Base-by-base conservation (phyloP, 129 eudicot species). In the Cynara cardunculus region DNA sequence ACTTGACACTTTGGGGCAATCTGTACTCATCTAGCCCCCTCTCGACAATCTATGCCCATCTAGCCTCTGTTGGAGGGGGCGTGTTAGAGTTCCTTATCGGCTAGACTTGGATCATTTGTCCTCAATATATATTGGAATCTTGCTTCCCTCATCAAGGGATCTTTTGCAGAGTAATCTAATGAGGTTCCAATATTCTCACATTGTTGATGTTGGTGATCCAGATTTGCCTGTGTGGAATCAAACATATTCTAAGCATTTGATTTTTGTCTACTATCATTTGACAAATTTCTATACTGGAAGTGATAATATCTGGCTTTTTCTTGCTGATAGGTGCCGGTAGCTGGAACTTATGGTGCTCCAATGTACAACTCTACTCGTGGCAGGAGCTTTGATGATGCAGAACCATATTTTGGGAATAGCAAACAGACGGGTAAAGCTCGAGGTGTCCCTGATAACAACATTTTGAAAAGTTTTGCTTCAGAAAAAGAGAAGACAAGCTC, bases 301-400 rank as follows among this genome's bases (percentile, higher is more conserved):
- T 24, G 69, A 64, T 24, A 62, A 62, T 62, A 62, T 62, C 28
- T 62, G 65, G 2, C 65, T 56, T 56, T 56, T 6, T 5, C 24
- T 56, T 79, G 31, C 35, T 11, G 72, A 72, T 85, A 94, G 99
- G 80, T 94, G 85, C 89, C 94, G 7, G 87, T 80, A 73, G 87
- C 92, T 25, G 78, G 82, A 71, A 71, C 83, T 25, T 86, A 84
- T 76, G 91, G 87, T 72, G 90, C 81, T 70, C 87, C 91, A 19
- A 8, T 87, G 89, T 84, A 86, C 80, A 88, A 78, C 62, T 80
- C 86, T 84, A 84, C 88, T 62, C 88, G 87, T 39, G 96, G 88
- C 39, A 91, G 91, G 82, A 91, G 93, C 83, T 87, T 87, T 90
- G 99, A 92, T 82, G 97, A 94, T 81, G 84, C 89, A 16, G 99